Evolutionary conservation across 768 basidiomycete genomes (phyloP).

Genomic region (Leucocoprinus birnbaumii): DNA sequence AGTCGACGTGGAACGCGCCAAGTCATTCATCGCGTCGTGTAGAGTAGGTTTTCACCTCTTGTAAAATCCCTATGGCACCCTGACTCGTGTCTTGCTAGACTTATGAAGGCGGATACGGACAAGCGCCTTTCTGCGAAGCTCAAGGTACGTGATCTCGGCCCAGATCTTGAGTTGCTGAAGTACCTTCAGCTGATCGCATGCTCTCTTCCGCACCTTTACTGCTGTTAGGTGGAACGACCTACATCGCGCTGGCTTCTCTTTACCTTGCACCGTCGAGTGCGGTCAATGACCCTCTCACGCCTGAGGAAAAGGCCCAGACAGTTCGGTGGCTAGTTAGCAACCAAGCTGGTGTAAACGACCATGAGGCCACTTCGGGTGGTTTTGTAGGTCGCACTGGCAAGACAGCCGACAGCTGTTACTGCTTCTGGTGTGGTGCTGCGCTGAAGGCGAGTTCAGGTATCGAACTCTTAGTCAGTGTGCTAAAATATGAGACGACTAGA

Average conservation of each 20-base stretch:
- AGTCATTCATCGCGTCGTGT: slow-evolving; percentile 67
- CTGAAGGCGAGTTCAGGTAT: slow-evolving; percentile 50
- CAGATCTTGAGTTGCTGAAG: background rate
- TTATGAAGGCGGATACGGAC: slow-evolving; percentile 92
- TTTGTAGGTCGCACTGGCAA: slow-evolving; percentile 90
- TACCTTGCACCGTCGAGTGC: slow-evolving; percentile 39
- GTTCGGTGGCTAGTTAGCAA: slow-evolving; percentile 78
- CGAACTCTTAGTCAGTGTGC: background rate
- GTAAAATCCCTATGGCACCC: background rate
- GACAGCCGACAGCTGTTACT: slow-evolving; percentile 89
- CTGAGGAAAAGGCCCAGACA: slow-evolving; percentile 47
- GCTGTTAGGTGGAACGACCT: slow-evolving; percentile 82
- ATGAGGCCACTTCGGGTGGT: slow-evolving; percentile 51
- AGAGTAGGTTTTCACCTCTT: slow-evolving; percentile 45
- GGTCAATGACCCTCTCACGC: slow-evolving; percentile 25
- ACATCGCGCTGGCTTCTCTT: slow-evolving; percentile 82
- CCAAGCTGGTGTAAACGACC: slow-evolving; percentile 38
- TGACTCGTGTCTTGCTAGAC: slow-evolving; percentile 45
- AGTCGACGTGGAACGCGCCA: slow-evolving; percentile 57
- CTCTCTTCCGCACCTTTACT: background rate
- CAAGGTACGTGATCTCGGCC: slow-evolving; percentile 51
- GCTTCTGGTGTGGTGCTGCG: slow-evolving; percentile 91
- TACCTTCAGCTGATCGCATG: background rate
- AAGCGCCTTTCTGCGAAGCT: slow-evolving; percentile 77
- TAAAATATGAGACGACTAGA: too few species aligned